These are phyloP conservation scores for Spinacia oleracea DNA, from an alignment of 179 eudicot genomes.

Conservation along the genomic window DNA sequence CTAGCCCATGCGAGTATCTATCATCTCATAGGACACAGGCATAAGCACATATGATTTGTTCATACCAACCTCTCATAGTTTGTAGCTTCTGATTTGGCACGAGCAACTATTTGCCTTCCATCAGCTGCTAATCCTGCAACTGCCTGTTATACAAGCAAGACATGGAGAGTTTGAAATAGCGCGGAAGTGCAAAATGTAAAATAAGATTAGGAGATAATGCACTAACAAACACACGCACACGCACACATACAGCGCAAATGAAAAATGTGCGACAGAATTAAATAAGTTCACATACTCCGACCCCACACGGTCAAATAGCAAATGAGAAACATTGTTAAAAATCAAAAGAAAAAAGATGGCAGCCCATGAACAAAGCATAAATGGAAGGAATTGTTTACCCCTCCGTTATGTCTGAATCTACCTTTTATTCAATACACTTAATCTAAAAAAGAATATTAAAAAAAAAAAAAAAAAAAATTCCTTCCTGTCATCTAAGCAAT, in stretches of 20 bases:
- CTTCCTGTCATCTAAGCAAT: neutral
- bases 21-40: neutral
- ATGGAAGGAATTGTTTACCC: neutral
- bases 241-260: no score
- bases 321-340: neutral
- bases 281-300: neutral
- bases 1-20: neutral
- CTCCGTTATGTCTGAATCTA: neutral
- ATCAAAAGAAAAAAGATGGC: neutral
- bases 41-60: neutral
- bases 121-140: slow-evolving; percentile 98
- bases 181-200: neutral
- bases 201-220: neutral
- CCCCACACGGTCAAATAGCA: neutral
- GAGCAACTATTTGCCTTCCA: slow-evolving; percentile 88
- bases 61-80: slow-evolving; percentile 78
- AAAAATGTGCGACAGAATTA: neutral
- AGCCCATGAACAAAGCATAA: neutral
- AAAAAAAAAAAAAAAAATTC: no score
- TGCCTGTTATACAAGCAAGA: slow-evolving; percentile 43
- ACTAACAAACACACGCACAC: neutral
- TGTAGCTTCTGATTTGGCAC: slow-evolving; percentile 88
- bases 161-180: neutral
- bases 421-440: neutral
- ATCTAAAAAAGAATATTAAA: neutral